These are phyloP conservation scores for Yamadazyma dendronema DNA, from an alignment of 1,139 yeast species.

Conservation along the genomic window DNA sequence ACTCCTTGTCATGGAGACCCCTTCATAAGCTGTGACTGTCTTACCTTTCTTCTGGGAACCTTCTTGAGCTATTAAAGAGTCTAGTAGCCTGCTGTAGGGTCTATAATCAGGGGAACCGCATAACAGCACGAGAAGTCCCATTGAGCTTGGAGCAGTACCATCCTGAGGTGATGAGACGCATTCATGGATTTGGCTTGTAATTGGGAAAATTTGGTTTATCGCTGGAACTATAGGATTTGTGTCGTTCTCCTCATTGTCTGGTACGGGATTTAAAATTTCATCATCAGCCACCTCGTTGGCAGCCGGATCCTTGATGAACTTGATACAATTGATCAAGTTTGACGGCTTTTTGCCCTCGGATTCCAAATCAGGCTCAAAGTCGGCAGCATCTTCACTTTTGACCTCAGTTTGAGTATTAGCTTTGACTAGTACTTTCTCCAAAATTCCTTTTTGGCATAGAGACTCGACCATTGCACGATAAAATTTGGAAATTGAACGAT, in stretches of 20 bases:
- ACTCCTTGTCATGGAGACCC: slow-evolving; percentile 50
- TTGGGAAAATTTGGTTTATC: slow-evolving; percentile 56
- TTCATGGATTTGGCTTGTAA: slow-evolving; percentile 61
- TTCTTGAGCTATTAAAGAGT: slow-evolving; percentile 37
- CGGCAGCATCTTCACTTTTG: background rate
- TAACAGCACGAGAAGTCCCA: slow-evolving; percentile 46
- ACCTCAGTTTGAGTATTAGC: slow-evolving; percentile 1
- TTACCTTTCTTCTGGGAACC: slow-evolving; percentile 22
- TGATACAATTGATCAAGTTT: slow-evolving; percentile 55
- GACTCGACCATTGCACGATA: slow-evolving; percentile 53
- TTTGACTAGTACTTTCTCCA: slow-evolving; percentile 58
- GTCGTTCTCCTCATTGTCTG: slow-evolving; percentile 16
- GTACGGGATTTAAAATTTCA: slow-evolving; percentile 18
- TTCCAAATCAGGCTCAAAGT: slow-evolving; percentile 27
- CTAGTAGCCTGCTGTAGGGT: slow-evolving; percentile 50
- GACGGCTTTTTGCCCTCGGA: slow-evolving; percentile 26
- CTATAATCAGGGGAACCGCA: slow-evolving; percentile 56
- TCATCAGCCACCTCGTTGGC: slow-evolving; percentile 24
- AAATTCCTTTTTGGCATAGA: slow-evolving; percentile 50
- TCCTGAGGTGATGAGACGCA: slow-evolving; percentile 34
- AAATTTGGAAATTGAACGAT: slow-evolving; percentile 42
- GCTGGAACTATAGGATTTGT: slow-evolving; percentile 22
- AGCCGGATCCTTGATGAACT: slow-evolving; percentile 53
- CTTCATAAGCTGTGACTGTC: slow-evolving; percentile 21
- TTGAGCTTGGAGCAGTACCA: slow-evolving; percentile 53